A percentile compares a stretch with the other conserved stretches of the same genome.
Conservation (phyloP, 2,329 filamentous ascomycete genomes). For the Cylindrodendrum hubeiense region DNA sequence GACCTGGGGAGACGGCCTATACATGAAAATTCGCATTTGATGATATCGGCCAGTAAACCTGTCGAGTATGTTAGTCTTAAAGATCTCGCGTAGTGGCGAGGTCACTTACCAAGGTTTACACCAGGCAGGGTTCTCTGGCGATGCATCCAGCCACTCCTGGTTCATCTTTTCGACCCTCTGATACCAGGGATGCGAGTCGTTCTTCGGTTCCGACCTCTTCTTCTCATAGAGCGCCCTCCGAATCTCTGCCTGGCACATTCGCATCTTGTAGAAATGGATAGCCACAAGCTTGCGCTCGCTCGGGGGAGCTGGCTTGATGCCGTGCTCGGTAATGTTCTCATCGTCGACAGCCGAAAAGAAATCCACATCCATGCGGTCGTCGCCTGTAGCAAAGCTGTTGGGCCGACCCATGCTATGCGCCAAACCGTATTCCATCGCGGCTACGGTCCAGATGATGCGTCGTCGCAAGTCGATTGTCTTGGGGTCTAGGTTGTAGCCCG, state of each 20-base stretch:
- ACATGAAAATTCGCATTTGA: conserved; percentile 89
- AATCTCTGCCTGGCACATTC: conserved; percentile 88
- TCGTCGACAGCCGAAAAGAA: conserved; percentile 90
- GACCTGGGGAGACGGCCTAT: conserved; percentile 91
- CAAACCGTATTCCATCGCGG: conserved; percentile 89
- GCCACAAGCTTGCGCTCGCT: conserved; percentile 89
- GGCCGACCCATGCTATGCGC: conserved; percentile 90
- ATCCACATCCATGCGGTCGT: conserved; percentile 86
- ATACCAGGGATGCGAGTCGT: conserved; percentile 91
- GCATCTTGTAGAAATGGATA: conserved; percentile 95
- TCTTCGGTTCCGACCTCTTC: conserved; percentile 80
- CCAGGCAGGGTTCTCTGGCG: conserved; percentile 77
- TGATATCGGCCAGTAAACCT: conserved; percentile 81
- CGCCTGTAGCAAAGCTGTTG: conserved; percentile 83
- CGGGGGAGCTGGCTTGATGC: conserved; percentile 77
- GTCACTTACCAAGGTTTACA: conserved; percentile 81
- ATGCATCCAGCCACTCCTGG: conserved; percentile 81
- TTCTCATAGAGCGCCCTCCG: conserved; percentile 87
- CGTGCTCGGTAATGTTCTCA: conserved; percentile 81
- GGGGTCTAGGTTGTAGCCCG: conserved; percentile 72
- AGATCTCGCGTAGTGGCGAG: neutral
- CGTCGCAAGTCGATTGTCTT: conserved; percentile 91
- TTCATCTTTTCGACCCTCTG: conserved; percentile 82
- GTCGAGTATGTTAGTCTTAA: conserved; percentile 24
- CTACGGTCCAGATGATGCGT: conserved; percentile 87